Conservation (phyloP, 1,284 basidiomycete species). For the Garcileccinum viscosum region DNA sequence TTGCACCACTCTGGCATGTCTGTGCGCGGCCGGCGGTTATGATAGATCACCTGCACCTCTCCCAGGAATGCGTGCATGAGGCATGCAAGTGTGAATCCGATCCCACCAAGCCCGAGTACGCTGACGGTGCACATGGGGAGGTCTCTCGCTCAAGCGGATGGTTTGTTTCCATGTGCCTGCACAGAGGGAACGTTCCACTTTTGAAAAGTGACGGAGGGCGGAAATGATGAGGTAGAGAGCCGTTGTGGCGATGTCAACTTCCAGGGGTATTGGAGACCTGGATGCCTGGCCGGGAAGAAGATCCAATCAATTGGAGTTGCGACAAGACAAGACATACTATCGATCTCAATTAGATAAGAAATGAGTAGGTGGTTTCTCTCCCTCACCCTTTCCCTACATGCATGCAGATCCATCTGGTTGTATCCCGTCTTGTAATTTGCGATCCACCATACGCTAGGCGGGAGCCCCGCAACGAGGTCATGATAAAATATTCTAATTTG, state of each 20-base stretch:
- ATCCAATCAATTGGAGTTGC: no score
- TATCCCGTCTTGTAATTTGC: constrained; percentile 91
- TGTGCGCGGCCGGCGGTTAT: constrained; percentile 62
- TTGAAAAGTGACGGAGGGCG: constrained; percentile 77
- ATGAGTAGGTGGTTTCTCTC: background rate
- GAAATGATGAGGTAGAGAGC: constrained; percentile 86
- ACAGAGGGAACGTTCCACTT: constrained; percentile 72
- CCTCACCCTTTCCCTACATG: constrained; percentile 73
- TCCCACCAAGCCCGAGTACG: constrained; percentile 89
- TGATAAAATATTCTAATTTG: constrained; percentile 82
- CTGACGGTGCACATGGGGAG: constrained; percentile 81
- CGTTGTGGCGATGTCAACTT: constrained; percentile 91
- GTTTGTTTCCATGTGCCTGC: constrained; percentile 61
- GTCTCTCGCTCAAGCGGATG: constrained; percentile 58
- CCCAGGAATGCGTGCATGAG: constrained; percentile 71
- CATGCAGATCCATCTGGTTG: constrained; percentile 79
- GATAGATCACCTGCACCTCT: constrained; percentile 83
- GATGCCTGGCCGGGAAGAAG: constrained; percentile 60
- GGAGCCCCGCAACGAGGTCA: constrained; percentile 70
- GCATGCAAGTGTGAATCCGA: constrained; percentile 75
- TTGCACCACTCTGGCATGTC: constrained; percentile 76
- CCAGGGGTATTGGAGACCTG: constrained; percentile 90
- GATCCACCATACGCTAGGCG: constrained; percentile 77
- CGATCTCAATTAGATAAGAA: background rate
- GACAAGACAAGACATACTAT: no score